A percentile compares a stretch with the other conserved stretches of the same genome.
phyloP scores from a whole-genome alignment of 352 stramenopile genomes.

The Pythium pyrilobum region DNA sequence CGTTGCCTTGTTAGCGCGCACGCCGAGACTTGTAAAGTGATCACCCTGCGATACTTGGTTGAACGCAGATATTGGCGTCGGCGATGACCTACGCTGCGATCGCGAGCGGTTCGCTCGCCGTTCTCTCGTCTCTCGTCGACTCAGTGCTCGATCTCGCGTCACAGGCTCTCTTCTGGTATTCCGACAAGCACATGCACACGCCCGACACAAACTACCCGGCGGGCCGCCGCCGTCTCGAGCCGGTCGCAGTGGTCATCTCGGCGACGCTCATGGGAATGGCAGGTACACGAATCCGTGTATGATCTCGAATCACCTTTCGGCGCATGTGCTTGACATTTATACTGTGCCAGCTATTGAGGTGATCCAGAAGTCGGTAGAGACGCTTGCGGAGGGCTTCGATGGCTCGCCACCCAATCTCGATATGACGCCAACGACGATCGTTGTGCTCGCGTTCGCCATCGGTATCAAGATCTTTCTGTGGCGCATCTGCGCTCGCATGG shows the following conservation, averaged over 20 bases:
- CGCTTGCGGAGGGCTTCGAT: constrained; percentile 64
- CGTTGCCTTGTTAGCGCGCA: no score
- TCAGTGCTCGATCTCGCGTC: constrained; percentile 93
- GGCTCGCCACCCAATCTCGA: constrained; percentile 61
- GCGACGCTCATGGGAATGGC: constrained; percentile 97
- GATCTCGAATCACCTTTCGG: no score
- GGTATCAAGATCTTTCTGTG: constrained; percentile 79
- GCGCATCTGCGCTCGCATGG: constrained; percentile 72
- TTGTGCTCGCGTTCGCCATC: constrained; percentile 67
- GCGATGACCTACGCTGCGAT: constrained; percentile 77
- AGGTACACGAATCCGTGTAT: constrained; percentile 19
- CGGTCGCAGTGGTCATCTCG: constrained; percentile 94
- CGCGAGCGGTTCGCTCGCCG: constrained; percentile 87
- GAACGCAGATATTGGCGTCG: constrained; percentile 40
- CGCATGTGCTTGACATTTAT: no score
- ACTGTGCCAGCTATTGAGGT: constrained; percentile 86
- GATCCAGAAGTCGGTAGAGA: constrained; percentile 88
- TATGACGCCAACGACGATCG: constrained; percentile 61
- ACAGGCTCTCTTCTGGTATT: constrained; percentile 92
- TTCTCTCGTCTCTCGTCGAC: constrained; percentile 93
- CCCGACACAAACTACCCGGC: constrained; percentile 92
- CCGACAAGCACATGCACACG: constrained; percentile 89
- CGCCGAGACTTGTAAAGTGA: no score
- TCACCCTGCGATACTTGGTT: no score
- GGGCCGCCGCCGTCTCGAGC: constrained; percentile 89